A percentile compares a stretch with the other conserved stretches of the same genome.
Evolutionary conservation across 2,329 filamentous ascomycete genomes (phyloP).

Genomic region (Leptographium wingfieldii): DNA sequence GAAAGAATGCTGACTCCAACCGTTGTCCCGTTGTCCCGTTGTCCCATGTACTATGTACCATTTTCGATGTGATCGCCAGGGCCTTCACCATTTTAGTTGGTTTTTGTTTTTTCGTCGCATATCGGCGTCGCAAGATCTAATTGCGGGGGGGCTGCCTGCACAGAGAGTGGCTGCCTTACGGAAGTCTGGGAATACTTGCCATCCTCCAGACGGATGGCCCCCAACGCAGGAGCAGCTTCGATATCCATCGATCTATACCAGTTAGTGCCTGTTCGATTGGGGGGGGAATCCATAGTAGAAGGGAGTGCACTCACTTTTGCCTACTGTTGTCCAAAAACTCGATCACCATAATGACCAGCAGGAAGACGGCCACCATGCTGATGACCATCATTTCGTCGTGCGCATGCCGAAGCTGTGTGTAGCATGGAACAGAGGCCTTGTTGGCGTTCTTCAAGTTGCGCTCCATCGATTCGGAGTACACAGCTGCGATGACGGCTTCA

Average conservation of each 20-base stretch:
- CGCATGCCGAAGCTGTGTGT: slow-evolving; percentile 11
- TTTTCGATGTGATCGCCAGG: neutral
- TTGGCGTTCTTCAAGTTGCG: neutral
- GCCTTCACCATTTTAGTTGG: neutral
- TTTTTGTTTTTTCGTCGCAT: neutral
- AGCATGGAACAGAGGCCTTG: slow-evolving; percentile 9
- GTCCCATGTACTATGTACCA: too few species aligned
- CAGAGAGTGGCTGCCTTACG: slow-evolving; percentile 7
- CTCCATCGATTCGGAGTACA: neutral
- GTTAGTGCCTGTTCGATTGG: neutral
- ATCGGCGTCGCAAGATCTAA: neutral
- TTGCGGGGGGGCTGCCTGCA: slow-evolving; percentile 5
- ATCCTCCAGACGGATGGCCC: slow-evolving; percentile 13
- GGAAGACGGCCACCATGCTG: slow-evolving; percentile 17
- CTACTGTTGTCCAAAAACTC: slow-evolving; percentile 15
- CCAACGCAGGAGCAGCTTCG: neutral
- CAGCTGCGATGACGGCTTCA: neutral
- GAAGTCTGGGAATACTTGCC: neutral
- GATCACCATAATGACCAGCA: slow-evolving; percentile 18
- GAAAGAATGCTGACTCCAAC: neutral
- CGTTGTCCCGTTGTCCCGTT: neutral
- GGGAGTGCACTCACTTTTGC: slow-evolving; percentile 12
- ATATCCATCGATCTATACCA: neutral
- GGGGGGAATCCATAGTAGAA: neutral
- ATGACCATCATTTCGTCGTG: slow-evolving; percentile 20